A percentile compares a stretch with the other conserved stretches of the same genome.
phyloP scores from a whole-genome alignment of 192 early-diverging fungal genomes.

The Fimicolochytrium jonesii region DNA sequence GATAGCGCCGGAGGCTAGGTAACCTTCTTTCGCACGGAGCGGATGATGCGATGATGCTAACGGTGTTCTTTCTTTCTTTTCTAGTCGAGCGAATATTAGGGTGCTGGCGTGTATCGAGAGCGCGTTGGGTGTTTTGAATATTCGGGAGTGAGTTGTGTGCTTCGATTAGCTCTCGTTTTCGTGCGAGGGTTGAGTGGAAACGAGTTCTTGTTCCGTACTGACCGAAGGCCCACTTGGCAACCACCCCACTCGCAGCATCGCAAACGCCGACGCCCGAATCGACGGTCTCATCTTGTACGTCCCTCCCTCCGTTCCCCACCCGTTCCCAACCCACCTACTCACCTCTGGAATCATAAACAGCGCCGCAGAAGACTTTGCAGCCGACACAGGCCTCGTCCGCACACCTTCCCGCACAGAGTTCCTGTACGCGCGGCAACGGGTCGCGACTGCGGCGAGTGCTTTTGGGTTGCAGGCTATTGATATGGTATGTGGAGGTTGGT shows the following conservation, averaged over 20 bases:
- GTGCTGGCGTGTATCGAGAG: slow-evolving; percentile 89
- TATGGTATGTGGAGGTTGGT: slow-evolving; percentile 48
- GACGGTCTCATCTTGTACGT: slow-evolving; percentile 65
- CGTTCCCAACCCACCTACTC: too few relatives aligned
- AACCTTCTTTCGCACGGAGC: not conserved
- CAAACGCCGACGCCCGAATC: slow-evolving; percentile 63
- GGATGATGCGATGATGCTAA: not conserved
- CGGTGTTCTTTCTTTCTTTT: not conserved
- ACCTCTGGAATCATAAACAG: too few relatives aligned
- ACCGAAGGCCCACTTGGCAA: too few relatives aligned
- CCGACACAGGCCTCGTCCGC: slow-evolving; percentile 78
- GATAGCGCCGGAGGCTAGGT: slow-evolving; percentile 52
- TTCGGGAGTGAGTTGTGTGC: slow-evolving; percentile 33
- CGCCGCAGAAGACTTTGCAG: slow-evolving; percentile 96
- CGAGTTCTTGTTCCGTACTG: too few relatives aligned
- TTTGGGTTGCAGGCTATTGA: slow-evolving; percentile 90
- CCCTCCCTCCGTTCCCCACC: too few relatives aligned
- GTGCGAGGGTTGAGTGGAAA: too few relatives aligned
- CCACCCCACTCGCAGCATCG: too few relatives aligned
- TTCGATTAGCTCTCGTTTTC: slow-evolving; percentile 10
- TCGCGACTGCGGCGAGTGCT: slow-evolving; percentile 78
- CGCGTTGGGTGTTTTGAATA: slow-evolving; percentile 79
- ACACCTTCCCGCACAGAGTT: slow-evolving; percentile 71
- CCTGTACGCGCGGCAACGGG: slow-evolving; percentile 70
- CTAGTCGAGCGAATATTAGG: slow-evolving; percentile 58